phyloP scores from a whole-genome alignment of 1,139 yeast genomes.

The Taphrina sp. region DNA sequence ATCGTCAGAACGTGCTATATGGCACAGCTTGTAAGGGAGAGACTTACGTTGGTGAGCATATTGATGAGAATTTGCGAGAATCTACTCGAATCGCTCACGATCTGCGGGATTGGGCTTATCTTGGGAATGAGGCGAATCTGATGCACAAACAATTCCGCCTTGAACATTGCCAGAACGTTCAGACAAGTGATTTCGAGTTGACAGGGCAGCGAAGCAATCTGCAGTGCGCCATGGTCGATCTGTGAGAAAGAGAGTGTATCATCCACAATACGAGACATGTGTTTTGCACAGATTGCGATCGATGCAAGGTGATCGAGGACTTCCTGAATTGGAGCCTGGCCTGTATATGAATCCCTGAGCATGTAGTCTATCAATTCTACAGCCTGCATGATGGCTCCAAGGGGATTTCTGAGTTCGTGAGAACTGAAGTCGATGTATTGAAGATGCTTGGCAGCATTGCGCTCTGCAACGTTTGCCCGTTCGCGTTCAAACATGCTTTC shows the following conservation, averaged over 20 bases:
- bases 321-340: neutral
- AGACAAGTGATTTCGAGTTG: slow-evolving; percentile 34
- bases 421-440: slow-evolving; percentile 38
- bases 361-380: slow-evolving; percentile 25
- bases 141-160: slow-evolving; percentile 33
- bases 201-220: slow-evolving; percentile 35
- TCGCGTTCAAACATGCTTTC: slow-evolving; percentile 38
- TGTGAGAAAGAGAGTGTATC: slow-evolving; percentile 37
- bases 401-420: slow-evolving; percentile 38
- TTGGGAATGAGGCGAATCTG: slow-evolving; percentile 27
- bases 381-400: slow-evolving; percentile 35
- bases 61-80: slow-evolving; percentile 28
- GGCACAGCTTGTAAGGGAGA: neutral
- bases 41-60: slow-evolving; percentile 24
- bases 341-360: neutral
- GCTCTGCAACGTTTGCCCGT: slow-evolving; percentile 30
- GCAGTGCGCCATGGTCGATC: slow-evolving; percentile 37
- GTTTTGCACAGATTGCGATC: slow-evolving; percentile 37
- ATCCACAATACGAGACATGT: slow-evolving; percentile 37
- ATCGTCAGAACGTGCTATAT: neutral
- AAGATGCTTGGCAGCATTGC: slow-evolving; percentile 33
- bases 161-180: slow-evolving; percentile 37
- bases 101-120: slow-evolving; percentile 20
- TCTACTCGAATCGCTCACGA: slow-evolving; percentile 14
- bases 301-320: slow-evolving; percentile 19